These are phyloP conservation scores for Sarcocystis neurona DNA, from an alignment of 169 alveolate species.

Conservation along the genomic window DNA sequence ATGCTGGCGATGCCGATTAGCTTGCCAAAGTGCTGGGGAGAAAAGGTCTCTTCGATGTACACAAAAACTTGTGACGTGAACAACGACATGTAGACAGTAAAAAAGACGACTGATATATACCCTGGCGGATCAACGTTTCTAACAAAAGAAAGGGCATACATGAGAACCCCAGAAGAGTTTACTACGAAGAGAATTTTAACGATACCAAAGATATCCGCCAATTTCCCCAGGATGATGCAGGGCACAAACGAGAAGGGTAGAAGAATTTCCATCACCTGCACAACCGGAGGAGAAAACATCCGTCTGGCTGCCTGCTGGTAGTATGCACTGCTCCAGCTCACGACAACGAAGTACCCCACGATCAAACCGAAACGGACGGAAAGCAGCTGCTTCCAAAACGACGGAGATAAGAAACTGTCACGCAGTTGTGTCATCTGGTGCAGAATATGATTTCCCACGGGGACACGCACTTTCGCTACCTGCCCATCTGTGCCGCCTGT, in stretches of 20 bases:
- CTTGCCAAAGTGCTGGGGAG: constrained; percentile 73
- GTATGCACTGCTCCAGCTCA: constrained; percentile 44
- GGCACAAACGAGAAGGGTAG: constrained; percentile 62
- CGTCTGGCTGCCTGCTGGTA: constrained; percentile 62
- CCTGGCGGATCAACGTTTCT: constrained; percentile 60
- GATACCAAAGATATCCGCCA: constrained; percentile 57
- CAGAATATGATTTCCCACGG: too few relatives aligned
- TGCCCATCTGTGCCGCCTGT: background rate
- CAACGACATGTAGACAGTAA: constrained; percentile 70
- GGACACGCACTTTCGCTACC: background rate
- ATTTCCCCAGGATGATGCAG: constrained; percentile 62
- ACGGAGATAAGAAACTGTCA: background rate
- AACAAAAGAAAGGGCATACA: constrained; percentile 66
- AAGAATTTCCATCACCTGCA: constrained; percentile 26
- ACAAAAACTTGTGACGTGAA: constrained; percentile 73
- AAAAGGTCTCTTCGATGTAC: constrained; percentile 68
- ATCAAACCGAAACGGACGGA: constrained; percentile 34
- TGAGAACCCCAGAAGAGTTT: constrained; percentile 67
- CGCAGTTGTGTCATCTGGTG: too few relatives aligned
- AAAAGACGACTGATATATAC: constrained; percentile 64
- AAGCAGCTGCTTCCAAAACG: constrained; percentile 15
- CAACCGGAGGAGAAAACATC: constrained; percentile 21
- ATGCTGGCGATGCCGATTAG: constrained; percentile 70
- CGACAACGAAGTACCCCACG: constrained; percentile 50
- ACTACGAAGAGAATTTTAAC: constrained; percentile 61